phyloP scores from a whole-genome alignment of 352 stramenopile genomes.

The Phytophthora macrochlamydospora region DNA sequence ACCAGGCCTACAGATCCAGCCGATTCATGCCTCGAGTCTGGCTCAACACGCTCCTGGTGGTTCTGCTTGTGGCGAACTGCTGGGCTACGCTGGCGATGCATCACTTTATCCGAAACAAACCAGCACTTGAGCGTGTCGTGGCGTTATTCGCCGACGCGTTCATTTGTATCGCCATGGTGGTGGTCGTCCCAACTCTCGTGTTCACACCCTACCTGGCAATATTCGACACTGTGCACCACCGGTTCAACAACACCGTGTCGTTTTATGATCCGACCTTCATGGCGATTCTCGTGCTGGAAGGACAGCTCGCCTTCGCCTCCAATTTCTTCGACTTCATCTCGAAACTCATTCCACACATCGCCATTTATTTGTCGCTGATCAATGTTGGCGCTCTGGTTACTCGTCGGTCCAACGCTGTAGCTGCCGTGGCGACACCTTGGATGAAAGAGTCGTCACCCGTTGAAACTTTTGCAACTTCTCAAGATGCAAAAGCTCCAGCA shows the following conservation, averaged over 20 bases:
- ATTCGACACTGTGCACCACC: neutral
- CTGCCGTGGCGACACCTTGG: neutral
- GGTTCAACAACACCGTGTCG: neutral
- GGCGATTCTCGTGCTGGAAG: constrained; percentile 2
- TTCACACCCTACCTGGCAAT: neutral
- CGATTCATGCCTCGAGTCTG: constrained; percentile 13
- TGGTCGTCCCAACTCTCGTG: neutral
- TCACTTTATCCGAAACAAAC: constrained; percentile 26
- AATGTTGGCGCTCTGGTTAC: neutral
- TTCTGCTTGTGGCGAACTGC: constrained; percentile 36
- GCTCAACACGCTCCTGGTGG: constrained; percentile 34
- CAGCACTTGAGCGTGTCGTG: constrained; percentile 2
- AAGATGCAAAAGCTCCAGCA: too few relatives aligned
- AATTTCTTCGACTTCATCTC: neutral
- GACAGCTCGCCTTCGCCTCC: constrained; percentile 1
- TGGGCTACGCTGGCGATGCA: constrained; percentile 57
- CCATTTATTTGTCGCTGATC: constrained; percentile 2
- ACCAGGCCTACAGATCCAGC: constrained; percentile 27
- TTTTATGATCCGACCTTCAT: constrained; percentile 8
- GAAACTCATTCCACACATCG: neutral
- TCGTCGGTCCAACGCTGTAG: neutral
- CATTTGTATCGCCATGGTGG: constrained; percentile 10
- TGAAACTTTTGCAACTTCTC: too few relatives aligned
- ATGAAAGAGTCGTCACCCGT: too few relatives aligned
- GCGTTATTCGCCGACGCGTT: constrained; percentile 1